phyloP scores from a whole-genome alignment of 2,329 filamentous ascomycete species.

The Lasiodiplodia sp. region DNA sequence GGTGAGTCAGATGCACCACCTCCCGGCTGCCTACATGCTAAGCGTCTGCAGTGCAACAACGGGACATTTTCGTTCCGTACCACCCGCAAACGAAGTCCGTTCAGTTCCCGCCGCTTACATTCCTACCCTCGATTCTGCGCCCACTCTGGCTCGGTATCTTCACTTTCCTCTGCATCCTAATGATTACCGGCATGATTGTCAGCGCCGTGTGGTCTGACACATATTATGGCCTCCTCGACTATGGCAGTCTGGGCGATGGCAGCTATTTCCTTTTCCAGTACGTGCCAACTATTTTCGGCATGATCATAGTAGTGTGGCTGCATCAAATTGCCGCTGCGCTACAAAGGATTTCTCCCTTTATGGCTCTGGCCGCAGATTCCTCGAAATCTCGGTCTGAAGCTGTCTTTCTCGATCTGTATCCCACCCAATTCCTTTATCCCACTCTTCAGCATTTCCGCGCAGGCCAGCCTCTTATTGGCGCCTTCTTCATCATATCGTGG shows the following conservation, averaged over 20 bases:
- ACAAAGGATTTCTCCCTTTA: slow-evolving; percentile 80
- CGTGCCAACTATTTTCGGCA: slow-evolving; percentile 78
- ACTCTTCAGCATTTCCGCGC: slow-evolving; percentile 71
- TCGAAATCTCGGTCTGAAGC: slow-evolving; percentile 65
- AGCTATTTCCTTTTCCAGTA: slow-evolving; percentile 89
- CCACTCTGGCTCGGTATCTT: slow-evolving; percentile 68
- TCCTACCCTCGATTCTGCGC: slow-evolving; percentile 75
- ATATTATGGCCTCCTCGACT: slow-evolving; percentile 69
- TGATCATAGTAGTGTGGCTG: slow-evolving; percentile 75
- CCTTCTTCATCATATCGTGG: slow-evolving; percentile 76
- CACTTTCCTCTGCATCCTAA: slow-evolving; percentile 68
- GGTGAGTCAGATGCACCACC: background rate
- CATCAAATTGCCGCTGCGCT: slow-evolving; percentile 77
- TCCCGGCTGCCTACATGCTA: background rate
- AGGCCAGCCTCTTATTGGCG: slow-evolving; percentile 71
- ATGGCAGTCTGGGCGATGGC: slow-evolving; percentile 71
- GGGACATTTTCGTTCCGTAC: slow-evolving; percentile 44
- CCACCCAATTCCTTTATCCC: slow-evolving; percentile 72
- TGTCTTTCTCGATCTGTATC: slow-evolving; percentile 69
- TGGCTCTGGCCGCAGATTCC: slow-evolving; percentile 73
- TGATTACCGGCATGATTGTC: slow-evolving; percentile 76
- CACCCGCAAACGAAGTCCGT: slow-evolving; percentile 36
- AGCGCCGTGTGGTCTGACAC: slow-evolving; percentile 59
- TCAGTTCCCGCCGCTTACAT: slow-evolving; percentile 61
- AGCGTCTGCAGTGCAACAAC: slow-evolving; percentile 25